Evolutionary conservation across 768 basidiomycete species (phyloP).

Genomic region (Lactarius evosmus): DNA sequence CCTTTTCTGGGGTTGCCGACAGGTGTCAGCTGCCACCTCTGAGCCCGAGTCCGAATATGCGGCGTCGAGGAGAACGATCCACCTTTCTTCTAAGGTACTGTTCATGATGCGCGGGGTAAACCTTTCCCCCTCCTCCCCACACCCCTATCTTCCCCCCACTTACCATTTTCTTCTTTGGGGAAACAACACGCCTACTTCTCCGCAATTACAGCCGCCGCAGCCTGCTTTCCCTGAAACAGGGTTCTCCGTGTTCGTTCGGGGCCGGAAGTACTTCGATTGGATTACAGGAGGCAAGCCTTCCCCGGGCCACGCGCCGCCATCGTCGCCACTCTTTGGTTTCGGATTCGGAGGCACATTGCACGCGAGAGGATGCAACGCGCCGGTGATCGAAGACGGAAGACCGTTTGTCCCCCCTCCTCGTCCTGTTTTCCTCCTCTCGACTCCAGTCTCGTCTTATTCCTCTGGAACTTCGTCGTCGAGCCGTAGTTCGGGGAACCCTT

Average conservation of each 20-base stretch:
- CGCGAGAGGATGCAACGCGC: not conserved
- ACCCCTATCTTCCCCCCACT: not conserved
- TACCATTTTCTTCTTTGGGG: not conserved
- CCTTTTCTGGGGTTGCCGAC: slow-evolving; percentile 38
- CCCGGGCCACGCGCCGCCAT: slow-evolving; percentile 2
- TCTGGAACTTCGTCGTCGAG: slow-evolving; percentile 6
- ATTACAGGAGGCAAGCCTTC: not conserved
- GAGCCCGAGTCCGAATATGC: slow-evolving; percentile 8
- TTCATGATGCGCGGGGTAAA: not conserved
- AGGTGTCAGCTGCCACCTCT: slow-evolving; percentile 31
- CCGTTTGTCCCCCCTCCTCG: slow-evolving; percentile 7
- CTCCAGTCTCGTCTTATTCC: slow-evolving; percentile 16
- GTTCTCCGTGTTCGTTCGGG: not conserved
- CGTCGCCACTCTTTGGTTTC: slow-evolving; percentile 6
- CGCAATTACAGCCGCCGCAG: not conserved
- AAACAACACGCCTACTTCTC: not conserved
- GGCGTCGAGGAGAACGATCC: slow-evolving; percentile 6
- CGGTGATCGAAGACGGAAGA: not conserved
- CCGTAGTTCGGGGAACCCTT: slow-evolving; percentile 17
- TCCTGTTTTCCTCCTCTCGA: slow-evolving; percentile 4
- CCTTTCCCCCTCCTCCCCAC: not conserved
- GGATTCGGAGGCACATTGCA: not conserved
- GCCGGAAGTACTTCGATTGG: slow-evolving; percentile 2
- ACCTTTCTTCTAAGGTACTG: slow-evolving; percentile 9
- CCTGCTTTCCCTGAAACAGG: not conserved